Evolutionary conservation across 2,329 filamentous ascomycete genomes (phyloP).

Genomic region (Aspergillus tanneri): DNA sequence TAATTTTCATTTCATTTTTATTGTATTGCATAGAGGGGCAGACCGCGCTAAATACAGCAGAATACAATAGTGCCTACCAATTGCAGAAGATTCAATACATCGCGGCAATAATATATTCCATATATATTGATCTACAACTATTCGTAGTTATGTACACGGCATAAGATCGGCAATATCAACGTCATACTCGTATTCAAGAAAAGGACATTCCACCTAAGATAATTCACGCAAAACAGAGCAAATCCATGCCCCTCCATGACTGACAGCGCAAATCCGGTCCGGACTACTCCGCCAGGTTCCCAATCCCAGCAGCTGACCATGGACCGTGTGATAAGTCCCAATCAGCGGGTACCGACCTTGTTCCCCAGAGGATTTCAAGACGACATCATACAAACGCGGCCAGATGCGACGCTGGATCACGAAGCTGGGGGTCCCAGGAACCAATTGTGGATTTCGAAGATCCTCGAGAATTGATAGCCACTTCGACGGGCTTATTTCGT

Average conservation of each 20-base stretch:
- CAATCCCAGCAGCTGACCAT: conserved; percentile 28
- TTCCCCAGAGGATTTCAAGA: conserved; percentile 9
- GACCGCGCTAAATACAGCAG: too few relatives aligned
- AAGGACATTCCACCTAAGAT: too few relatives aligned
- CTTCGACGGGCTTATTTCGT: conserved; percentile 16
- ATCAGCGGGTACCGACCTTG: conserved; percentile 17
- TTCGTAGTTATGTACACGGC: too few relatives aligned
- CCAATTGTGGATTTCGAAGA: conserved; percentile 12
- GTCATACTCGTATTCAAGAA: too few relatives aligned
- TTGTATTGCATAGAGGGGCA: too few relatives aligned
- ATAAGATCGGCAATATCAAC: too few relatives aligned
- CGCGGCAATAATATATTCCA: too few relatives aligned
- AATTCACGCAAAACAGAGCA: conserved; percentile 19
- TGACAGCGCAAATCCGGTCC: conserved; percentile 20
- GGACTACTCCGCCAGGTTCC: conserved; percentile 28
- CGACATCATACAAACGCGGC: conserved; percentile 22
- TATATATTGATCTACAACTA: too few relatives aligned
- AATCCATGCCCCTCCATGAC: conserved; percentile 18
- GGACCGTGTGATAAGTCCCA: conserved; percentile 27
- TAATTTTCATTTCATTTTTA: too few relatives aligned
- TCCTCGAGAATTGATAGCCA: conserved; percentile 23
- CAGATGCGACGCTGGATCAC: conserved; percentile 23
- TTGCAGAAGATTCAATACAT: too few relatives aligned
- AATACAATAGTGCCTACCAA: too few relatives aligned
- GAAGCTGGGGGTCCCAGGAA: conserved; percentile 12